Evolutionary conservation across 1,139 yeast genomes (phyloP), one percentile per base, ranked within the genome.

Genomic region (Protomyces arabidopsidicola): DNA sequence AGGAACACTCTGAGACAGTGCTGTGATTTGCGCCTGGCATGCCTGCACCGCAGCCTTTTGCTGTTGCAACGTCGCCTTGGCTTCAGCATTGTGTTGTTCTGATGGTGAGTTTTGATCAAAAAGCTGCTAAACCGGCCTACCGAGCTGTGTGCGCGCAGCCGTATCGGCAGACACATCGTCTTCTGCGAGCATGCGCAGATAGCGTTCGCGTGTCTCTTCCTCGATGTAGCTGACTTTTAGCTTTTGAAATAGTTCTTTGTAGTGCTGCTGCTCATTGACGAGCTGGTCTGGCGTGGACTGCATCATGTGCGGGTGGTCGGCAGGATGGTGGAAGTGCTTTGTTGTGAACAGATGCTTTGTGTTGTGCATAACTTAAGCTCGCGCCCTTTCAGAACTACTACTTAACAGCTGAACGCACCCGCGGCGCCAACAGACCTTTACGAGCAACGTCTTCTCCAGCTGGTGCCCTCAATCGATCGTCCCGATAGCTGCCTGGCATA

Each of bases 201-300:
- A 85, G 73, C 82, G 79, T 67, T 85, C 87, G 68, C 87, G 79
- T 1, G 88, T 81, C 69, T 85, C 90, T 69, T 85, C 87, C 70
- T 86, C 90, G 57, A 85, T 73, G 70, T 84, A 85, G 56, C 84
- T 79, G 66, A 84, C 83, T 70, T 85, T 84, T 55, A 85, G 74
- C 50, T 67, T 67, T 10, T 65, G 65, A 24, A 67, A 67, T 27
- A 67, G 59, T 52, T 67, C 69, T 45, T 62, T 64, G 64, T 55
- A 67, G 51, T 67, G 64, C 18, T 31, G 18, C 16, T 24, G 51
- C 39, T 58, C 62, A 38, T 24, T 10, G 20, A 22, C 9, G 36
- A 52, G 53, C 53, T 50, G 48, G 8, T n/a, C 22, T 10, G 48
- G 48, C 22, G 48, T 20, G 20, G 20, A n/a, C 14, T n/a, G 22